A percentile compares a stretch with the other conserved stretches of the same genome.
phyloP scores from a whole-genome alignment of 371 early-diverging fungal genomes.

The Blakeslea trispora region DNA sequence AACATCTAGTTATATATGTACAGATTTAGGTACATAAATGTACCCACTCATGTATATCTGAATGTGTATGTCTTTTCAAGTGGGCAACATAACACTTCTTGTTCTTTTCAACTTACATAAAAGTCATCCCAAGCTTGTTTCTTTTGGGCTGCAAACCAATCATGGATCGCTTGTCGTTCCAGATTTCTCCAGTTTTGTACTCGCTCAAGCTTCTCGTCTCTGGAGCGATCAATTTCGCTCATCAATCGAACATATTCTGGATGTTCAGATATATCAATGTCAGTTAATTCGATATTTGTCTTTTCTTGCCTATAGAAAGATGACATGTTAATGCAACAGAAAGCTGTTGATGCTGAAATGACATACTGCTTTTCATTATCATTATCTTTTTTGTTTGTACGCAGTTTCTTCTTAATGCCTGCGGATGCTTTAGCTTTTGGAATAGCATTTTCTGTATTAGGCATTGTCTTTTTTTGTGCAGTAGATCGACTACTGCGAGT shows the following conservation, averaged over 20 bases:
- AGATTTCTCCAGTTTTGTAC: slow-evolving; percentile 27
- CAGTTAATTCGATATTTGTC: slow-evolving; percentile 5
- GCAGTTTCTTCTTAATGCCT: slow-evolving; percentile 23
- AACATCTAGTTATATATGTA: neutral
- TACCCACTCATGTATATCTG: too few relatives aligned
- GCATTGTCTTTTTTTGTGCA: slow-evolving; percentile 10
- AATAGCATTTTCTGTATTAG: slow-evolving; percentile 8
- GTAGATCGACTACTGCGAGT: slow-evolving; percentile 28
- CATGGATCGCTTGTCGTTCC: slow-evolving; percentile 25
- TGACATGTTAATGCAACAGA: neutral
- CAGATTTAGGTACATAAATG: too few relatives aligned
- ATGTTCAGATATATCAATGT: slow-evolving; percentile 23
- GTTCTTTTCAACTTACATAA: slow-evolving; percentile 25
- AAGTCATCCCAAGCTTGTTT: slow-evolving; percentile 35
- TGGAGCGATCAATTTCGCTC: slow-evolving; percentile 27
- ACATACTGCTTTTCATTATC: slow-evolving; percentile 9
- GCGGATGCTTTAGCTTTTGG: slow-evolving; percentile 6
- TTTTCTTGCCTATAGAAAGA: slow-evolving; percentile 4
- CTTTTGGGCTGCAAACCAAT: slow-evolving; percentile 36
- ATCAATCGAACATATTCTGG: slow-evolving; percentile 33
- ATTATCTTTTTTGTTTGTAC: slow-evolving; percentile 5
- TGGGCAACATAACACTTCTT: neutral
- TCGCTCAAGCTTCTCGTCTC: slow-evolving; percentile 19
- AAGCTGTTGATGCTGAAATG: neutral
- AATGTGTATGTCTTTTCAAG: neutral